These are phyloP conservation scores for Microsporum ferrugineum DNA, from an alignment of 2,329 filamentous ascomycete genomes.

Conservation along the genomic window DNA sequence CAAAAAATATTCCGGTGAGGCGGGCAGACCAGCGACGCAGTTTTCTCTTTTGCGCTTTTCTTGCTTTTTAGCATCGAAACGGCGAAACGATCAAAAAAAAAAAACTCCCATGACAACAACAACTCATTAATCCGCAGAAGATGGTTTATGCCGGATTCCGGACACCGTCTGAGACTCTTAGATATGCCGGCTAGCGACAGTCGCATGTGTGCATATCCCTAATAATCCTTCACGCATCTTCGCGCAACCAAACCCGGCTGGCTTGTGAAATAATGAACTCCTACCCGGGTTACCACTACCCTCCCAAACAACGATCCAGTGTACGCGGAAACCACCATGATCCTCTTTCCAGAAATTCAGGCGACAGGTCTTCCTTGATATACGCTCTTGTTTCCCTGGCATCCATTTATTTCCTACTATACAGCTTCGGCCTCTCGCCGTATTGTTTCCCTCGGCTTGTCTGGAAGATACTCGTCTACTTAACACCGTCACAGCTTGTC, in stretches of 20 bases:
- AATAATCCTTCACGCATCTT: neutral
- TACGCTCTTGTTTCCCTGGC: constrained; percentile 22
- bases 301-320: constrained; percentile 13
- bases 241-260: neutral
- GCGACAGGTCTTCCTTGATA: constrained; percentile 21
- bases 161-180: neutral
- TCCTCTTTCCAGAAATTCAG: constrained; percentile 19
- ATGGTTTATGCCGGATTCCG: neutral
- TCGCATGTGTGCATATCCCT: neutral
- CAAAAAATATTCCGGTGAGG: constrained; percentile 25
- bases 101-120: neutral
- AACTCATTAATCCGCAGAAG: neutral
- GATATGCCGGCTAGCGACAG: constrained; percentile 3
- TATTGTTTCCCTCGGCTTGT: constrained; percentile 22
- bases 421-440: constrained; percentile 21
- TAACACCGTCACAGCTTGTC: constrained; percentile 31
- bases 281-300: constrained; percentile 9
- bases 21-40: constrained; percentile 20
- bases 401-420: constrained; percentile 23
- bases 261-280: constrained; percentile 5
- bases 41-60: neutral
- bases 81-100: neutral
- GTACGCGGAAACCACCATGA: constrained; percentile 25
- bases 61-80: neutral
- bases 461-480: constrained; percentile 31